These are phyloP conservation scores for Aspergillus oerlinghausenensis DNA, from an alignment of 2,329 filamentous ascomycete species.

Conservation along the genomic window DNA sequence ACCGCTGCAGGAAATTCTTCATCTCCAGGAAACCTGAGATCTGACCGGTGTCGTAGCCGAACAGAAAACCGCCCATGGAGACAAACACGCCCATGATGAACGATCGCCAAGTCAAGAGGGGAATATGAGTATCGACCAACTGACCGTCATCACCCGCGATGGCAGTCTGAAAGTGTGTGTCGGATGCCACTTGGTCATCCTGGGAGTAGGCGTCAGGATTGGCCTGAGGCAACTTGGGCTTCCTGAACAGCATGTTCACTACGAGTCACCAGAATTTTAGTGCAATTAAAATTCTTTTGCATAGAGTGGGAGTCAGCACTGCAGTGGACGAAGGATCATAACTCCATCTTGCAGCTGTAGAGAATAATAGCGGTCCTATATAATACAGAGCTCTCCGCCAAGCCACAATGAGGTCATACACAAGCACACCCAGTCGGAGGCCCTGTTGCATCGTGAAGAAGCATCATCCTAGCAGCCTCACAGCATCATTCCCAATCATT, in stretches of 20 bases:
- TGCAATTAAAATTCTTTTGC: background rate
- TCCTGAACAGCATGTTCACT: background rate
- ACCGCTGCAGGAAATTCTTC: conserved; percentile 37
- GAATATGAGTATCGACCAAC: conserved; percentile 15
- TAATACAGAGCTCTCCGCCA: background rate
- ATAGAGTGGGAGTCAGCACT: background rate
- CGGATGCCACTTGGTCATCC: background rate
- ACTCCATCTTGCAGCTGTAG: too few species aligned
- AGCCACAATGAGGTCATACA: background rate
- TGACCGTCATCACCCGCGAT: background rate
- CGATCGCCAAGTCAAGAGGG: conserved; percentile 27
- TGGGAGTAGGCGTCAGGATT: background rate
- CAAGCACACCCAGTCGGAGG: background rate
- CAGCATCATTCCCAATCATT: background rate
- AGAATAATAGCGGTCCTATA: background rate
- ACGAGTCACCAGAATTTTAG: background rate
- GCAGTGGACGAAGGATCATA: background rate
- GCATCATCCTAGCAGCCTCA: background rate
- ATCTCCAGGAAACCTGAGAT: conserved; percentile 43
- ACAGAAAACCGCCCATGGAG: conserved; percentile 44
- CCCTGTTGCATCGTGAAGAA: background rate
- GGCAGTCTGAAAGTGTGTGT: background rate
- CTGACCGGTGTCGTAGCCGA: conserved; percentile 42
- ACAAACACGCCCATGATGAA: conserved; percentile 37
- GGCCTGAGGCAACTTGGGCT: background rate